A percentile compares a stretch with the other conserved stretches of the same genome.
phyloP scores from a whole-genome alignment of 768 basidiomycete species.

The Naganishia antarctica region DNA sequence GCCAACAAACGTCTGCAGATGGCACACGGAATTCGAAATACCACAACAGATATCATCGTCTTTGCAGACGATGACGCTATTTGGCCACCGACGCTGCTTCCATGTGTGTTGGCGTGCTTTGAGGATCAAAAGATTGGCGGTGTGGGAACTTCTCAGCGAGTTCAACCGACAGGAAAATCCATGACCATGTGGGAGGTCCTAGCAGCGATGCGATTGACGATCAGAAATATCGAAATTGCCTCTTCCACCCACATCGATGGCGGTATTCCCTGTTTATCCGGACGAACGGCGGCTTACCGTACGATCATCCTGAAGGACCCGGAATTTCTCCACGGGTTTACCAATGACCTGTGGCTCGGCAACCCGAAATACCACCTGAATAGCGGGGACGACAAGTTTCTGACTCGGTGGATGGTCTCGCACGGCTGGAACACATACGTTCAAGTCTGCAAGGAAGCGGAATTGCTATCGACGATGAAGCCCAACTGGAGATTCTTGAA shows the following conservation, averaged over 20 bases:
- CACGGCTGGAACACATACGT: slow-evolving; percentile 96
- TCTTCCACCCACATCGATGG: slow-evolving; percentile 88
- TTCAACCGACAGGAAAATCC: slow-evolving; percentile 66
- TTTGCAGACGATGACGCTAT: slow-evolving; percentile 95
- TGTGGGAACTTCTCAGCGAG: slow-evolving; percentile 84
- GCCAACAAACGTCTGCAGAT: slow-evolving; percentile 93
- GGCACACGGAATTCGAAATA: slow-evolving; percentile 85
- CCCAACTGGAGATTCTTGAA: slow-evolving; percentile 93
- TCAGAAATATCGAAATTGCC: slow-evolving; percentile 88
- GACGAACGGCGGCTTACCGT: slow-evolving; percentile 87
- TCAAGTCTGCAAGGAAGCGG: slow-evolving; percentile 52
- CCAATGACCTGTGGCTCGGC: slow-evolving; percentile 86
- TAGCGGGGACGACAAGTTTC: slow-evolving; percentile 88
- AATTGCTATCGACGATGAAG: slow-evolving; percentile 88
- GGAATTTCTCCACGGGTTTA: slow-evolving; percentile 85
- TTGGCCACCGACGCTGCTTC: slow-evolving; percentile 87
- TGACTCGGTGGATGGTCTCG: slow-evolving; percentile 93
- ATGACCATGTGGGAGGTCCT: slow-evolving; percentile 96
- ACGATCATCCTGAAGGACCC: slow-evolving; percentile 93
- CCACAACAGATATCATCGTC: slow-evolving; percentile 85
- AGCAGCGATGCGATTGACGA: slow-evolving; percentile 84
- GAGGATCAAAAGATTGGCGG: slow-evolving; percentile 91
- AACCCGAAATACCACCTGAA: slow-evolving; percentile 77
- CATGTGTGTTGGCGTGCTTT: slow-evolving; percentile 82
- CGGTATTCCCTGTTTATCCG: slow-evolving; percentile 83